phyloP scores from a whole-genome alignment of 257 asterid genomes.

The Avicennia marina region DNA sequence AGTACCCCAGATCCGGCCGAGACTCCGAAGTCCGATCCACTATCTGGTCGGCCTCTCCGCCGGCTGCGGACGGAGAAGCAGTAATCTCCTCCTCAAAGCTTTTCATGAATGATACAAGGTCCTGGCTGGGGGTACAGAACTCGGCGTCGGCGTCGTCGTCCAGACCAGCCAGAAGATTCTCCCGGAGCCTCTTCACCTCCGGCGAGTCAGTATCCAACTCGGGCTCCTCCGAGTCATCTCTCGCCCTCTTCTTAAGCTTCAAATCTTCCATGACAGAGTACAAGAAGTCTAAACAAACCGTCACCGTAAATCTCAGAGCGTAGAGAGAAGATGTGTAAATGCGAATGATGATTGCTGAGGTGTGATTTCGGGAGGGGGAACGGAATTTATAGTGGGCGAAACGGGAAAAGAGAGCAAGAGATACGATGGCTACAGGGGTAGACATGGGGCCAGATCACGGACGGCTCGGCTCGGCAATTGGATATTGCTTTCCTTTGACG shows the following conservation, averaged over 20 bases:
- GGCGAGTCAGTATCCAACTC: slow-evolving; percentile 40
- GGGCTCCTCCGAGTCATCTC: slow-evolving; percentile 38
- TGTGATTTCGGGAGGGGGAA: not conserved
- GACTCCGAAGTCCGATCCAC: slow-evolving; percentile 45
- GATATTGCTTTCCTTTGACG: slow-evolving; percentile 29
- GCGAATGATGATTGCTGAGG: slow-evolving; percentile 9
- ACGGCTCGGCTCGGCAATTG: slow-evolving; percentile 30
- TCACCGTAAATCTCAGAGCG: not conserved
- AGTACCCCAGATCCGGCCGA: slow-evolving; percentile 56
- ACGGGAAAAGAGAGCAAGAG: slow-evolving; percentile 1
- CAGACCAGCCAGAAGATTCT: slow-evolving; percentile 44
- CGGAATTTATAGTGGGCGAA: slow-evolving; percentile 31
- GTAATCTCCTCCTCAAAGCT: slow-evolving; percentile 72
- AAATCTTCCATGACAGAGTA: slow-evolving; percentile 36
- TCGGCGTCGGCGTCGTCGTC: slow-evolving; percentile 49
- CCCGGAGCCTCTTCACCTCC: slow-evolving; percentile 66
- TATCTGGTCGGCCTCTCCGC: slow-evolving; percentile 11
- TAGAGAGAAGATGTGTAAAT: slow-evolving; percentile 20
- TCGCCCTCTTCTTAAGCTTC: slow-evolving; percentile 39
- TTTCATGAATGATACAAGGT: slow-evolving; percentile 78
- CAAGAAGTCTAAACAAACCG: not conserved
- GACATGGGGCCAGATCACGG: slow-evolving; percentile 33
- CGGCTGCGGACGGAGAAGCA: slow-evolving; percentile 21
- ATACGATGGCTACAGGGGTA: slow-evolving; percentile 39
- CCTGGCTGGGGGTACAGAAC: slow-evolving; percentile 33